Base-by-base conservation (phyloP, 495 filamentous ascomycete genomes). In the Xylaria venustula region DNA sequence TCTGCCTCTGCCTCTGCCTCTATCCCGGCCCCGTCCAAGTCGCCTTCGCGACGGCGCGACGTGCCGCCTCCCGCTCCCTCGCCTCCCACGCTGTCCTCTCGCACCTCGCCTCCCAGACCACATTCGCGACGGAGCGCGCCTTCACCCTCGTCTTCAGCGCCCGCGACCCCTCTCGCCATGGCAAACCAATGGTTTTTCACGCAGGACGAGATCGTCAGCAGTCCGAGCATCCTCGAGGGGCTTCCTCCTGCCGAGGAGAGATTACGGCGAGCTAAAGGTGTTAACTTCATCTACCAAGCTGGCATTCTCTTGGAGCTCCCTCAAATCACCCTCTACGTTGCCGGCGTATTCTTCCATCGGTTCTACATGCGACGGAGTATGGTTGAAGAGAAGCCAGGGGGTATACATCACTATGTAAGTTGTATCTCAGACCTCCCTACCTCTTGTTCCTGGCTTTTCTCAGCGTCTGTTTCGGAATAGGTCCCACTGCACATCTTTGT, bases 201-300 rank as follows among this genome's bases (percentile, higher is more conserved):
- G 15, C 82, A 89, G 47, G 87, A 90, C 37, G 94, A 99, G 72
- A 82, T 97, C 17, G 76, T 79, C 32, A 88, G 86, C 61, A 87
- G 92, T 7, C 94, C 94, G 2, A 95, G 91, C 52, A 87, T 92
- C 54, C 72, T 93, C 0, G 91, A 96, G 61, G 93, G 93, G 36
- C 83, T 98, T 65, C 66, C 85, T 1, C 77, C 85, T 12, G 85
- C 87, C 15, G 83, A 89, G 67, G 95, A 98, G 75, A 81, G 89
- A 37, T 81, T 88, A 47, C 80, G 87, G 50, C 87, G 94, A 53
- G 85, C 87, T 58, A 98, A 98, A 71, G 93, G 93, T 44, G 88
- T 95, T 62, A 94, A 97, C 72, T 98, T 98, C 79, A 96, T 98
- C 67, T 84, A 88, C 63, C 92, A 96, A 73, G 91, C 92, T 51